phyloP scores from a whole-genome alignment of 345 rosid species.

The Jatropha curcas region DNA sequence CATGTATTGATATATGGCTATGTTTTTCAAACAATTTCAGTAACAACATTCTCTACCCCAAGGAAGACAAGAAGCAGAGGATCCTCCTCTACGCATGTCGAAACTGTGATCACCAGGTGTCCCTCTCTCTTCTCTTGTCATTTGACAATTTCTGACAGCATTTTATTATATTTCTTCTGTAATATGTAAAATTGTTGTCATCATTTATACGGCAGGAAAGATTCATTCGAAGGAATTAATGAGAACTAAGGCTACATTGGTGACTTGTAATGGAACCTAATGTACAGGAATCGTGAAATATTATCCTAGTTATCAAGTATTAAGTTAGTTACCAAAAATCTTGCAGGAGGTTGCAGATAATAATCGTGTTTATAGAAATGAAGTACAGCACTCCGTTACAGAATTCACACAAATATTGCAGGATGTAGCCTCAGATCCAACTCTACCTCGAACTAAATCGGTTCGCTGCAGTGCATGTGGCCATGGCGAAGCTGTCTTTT shows the following conservation, averaged over 20 bases:
- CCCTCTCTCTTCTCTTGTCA: background rate
- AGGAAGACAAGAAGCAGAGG: slow-evolving; percentile 55
- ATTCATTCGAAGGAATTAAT: too few species aligned
- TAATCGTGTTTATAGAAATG: slow-evolving; percentile 57
- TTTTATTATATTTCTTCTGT: too few species aligned
- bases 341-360: slow-evolving; percentile 54
- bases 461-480: slow-evolving; percentile 51
- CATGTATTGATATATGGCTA: too few species aligned
- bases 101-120: slow-evolving; percentile 70
- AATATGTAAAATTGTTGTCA: too few species aligned
- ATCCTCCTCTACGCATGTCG: slow-evolving; percentile 72
- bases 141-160: background rate
- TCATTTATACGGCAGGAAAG: too few species aligned
- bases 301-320: background rate
- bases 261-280: too few species aligned
- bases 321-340: background rate
- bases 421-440: slow-evolving; percentile 64
- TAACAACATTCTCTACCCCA: slow-evolving; percentile 63
- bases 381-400: slow-evolving; percentile 52
- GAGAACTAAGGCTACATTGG: too few species aligned
- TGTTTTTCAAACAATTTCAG: slow-evolving; percentile 28
- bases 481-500: slow-evolving; percentile 62
- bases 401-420: slow-evolving; percentile 56
- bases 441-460: slow-evolving; percentile 63
- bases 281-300: background rate